Evolutionary conservation across 2,329 filamentous ascomycete species (phyloP), one percentile per base, ranked within the genome.

Genomic region (Leptographium flavum): DNA sequence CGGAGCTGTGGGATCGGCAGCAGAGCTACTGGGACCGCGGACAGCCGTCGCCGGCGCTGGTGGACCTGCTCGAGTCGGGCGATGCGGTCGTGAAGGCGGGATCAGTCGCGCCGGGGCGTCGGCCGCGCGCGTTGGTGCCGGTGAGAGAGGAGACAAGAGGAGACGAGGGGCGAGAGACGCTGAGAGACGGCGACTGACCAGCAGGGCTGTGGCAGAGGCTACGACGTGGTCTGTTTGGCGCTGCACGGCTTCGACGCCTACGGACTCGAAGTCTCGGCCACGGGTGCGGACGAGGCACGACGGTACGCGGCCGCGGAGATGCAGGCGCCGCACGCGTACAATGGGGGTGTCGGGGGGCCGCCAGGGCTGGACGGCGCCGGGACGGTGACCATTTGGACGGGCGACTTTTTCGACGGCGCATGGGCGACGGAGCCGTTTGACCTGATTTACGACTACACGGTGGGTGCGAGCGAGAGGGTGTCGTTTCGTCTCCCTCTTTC

Each of bases 141-240:
- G 42, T 43, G 17, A 4, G 32, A 19, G 7, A 5, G 4, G 11
- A 2, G 11, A 2, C 22, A n/a, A n/a, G 17, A 36, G 8, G 8
- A 2, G n/a, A 36, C 19, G 27, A 30, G 7, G 3, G 25, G n/a
- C n/a, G n/a, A n/a, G n/a, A n/a, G n/a, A n/a, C 28, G n/a, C 30
- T 21, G 2, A 4, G 5, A 4, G 2, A 32, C 11, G 22, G n/a
- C 4, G 4, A 17, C 33, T 36, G 5, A 36, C n/a, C 6, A 7
- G 17, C n/a, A 36, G 45, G 78, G 78, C 2, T 82, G 78, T 54
- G 79, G 79, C 0, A 67, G 70, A 43, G 79, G 78, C 2, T 78
- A 81, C 49, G 79, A 83, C 59, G 71, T 81, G 2, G 64, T 74
- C 23, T 59, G 81, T 42, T 66, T 83, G 23, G 70, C 74, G 9